phyloP scores from a whole-genome alignment of 768 basidiomycete species.

The Baorangia bicolor region DNA sequence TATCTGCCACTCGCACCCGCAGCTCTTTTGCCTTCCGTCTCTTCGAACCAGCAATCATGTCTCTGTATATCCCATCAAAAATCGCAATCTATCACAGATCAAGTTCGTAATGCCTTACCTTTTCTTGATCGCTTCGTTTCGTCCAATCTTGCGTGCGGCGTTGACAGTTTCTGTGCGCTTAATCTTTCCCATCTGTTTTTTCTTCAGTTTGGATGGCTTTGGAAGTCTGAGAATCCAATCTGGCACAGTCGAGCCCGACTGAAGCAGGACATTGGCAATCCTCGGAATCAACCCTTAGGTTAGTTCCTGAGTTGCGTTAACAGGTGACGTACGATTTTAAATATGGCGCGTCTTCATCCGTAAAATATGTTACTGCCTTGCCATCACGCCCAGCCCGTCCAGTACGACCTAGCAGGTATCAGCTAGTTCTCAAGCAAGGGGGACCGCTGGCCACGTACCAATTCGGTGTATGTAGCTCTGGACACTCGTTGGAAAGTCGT shows the following conservation, averaged over 20 bases:
- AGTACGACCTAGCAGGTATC: constrained; percentile 67
- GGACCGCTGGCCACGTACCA: constrained; percentile 43
- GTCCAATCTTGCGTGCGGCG: constrained; percentile 64
- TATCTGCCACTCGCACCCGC: neutral
- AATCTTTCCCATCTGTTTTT: constrained; percentile 79
- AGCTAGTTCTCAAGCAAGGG: neutral
- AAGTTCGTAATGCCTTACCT: constrained; percentile 42
- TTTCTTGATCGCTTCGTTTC: constrained; percentile 70
- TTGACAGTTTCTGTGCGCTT: constrained; percentile 79
- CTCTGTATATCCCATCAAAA: constrained; percentile 44
- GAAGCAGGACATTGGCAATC: constrained; percentile 92
- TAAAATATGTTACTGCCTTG: constrained; percentile 94
- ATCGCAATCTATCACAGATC: neutral
- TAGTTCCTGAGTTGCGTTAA: neutral
- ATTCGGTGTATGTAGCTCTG: constrained; percentile 97
- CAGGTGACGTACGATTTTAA: constrained; percentile 72
- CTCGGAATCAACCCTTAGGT: constrained; percentile 38
- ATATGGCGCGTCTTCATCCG: constrained; percentile 87
- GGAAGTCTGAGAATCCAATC: constrained; percentile 96
- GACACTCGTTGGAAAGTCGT: constrained; percentile 93
- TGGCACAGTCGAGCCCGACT: constrained; percentile 88
- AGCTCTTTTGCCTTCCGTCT: constrained; percentile 49
- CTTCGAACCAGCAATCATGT: constrained; percentile 77
- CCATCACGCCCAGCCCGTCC: constrained; percentile 92
- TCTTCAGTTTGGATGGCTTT: constrained; percentile 88